Conservation (phyloP, 2,329 filamentous ascomycete species). For the Colletotrichum brevisporum region DNA sequence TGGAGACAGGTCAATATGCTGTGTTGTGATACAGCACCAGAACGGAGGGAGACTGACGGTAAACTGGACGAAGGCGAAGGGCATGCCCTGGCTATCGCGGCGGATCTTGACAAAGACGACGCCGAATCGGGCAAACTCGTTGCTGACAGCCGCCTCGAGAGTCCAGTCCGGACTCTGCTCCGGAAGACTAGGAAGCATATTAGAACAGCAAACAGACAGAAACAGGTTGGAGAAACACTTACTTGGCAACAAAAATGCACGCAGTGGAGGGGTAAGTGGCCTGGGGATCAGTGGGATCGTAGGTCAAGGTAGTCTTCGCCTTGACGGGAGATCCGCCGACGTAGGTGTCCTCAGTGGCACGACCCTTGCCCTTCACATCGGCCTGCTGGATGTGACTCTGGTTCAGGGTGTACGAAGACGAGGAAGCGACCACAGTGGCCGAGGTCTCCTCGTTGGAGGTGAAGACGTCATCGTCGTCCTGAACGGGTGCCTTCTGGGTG, state of each 20-base stretch:
- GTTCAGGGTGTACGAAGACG: conserved; percentile 21
- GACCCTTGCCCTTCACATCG: conserved; percentile 3
- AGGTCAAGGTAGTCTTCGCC: conserved; percentile 10
- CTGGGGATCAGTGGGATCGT: conserved; percentile 61
- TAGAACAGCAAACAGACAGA: conserved; percentile 22
- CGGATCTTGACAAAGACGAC: conserved; percentile 75
- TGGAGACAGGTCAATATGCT: conserved; percentile 49
- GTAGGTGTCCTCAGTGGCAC: conserved; percentile 12
- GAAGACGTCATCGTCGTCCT: conserved; percentile 30
- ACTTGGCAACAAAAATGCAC: conserved; percentile 78
- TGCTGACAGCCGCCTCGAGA: conserved; percentile 67
- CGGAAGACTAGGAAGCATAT: conserved; percentile 59
- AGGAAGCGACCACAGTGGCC: background rate
- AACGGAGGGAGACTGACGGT: conserved; percentile 60
- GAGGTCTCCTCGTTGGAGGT: conserved; percentile 6
- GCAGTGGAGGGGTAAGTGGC: conserved; percentile 66
- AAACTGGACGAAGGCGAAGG: conserved; percentile 75
- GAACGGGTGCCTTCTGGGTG: background rate
- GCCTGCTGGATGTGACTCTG: conserved; percentile 26
- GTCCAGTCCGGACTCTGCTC: conserved; percentile 63
- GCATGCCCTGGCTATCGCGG: conserved; percentile 70
- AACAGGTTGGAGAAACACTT: conserved; percentile 48
- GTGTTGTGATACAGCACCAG: background rate
- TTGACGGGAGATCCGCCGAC: conserved; percentile 29
- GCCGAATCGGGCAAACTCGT: conserved; percentile 68